Evolutionary conservation across 306 rosid species (phyloP), one percentile per base, ranked within the genome.

Genomic region (Dryas octopetala): DNA sequence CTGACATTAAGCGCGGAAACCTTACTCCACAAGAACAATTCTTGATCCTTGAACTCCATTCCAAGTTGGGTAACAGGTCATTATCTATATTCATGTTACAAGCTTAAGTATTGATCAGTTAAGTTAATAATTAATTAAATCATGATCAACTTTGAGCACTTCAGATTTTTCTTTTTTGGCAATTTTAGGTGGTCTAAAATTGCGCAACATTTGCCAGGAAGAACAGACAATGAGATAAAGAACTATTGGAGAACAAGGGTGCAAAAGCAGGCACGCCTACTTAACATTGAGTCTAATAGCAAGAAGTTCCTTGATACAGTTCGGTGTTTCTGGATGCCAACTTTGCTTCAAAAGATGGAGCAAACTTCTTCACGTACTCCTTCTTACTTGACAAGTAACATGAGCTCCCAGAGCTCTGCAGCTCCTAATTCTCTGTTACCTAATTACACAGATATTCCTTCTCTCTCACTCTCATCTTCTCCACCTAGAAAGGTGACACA

Each of bases 161-260:
- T 59, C 54, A 16, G 5, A 66, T 13, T 76, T 7, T 10, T 60
- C 15, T 14, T n/a, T 72, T 63, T 17, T 15, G 4, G 14, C 0
- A 4, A 11, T 28, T 52, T 44, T 45, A 93, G 97, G 80, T 93
- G 98, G 98, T 91, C 97, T 12, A 93, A 88, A 76, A 93, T 93
- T 82, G 97, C 97, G 5, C 97, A 91, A 32, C 94, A 86, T 73
- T 87, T 93, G 44, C 98, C 97, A 0, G 98, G 97, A 83, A 88
- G 96, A 86, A 93, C 98, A 9, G 98, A 93, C 76, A 93, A 93
- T 19, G 98, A 93, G 83, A 93, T 93, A 1, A 93, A 93, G 85
- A 93, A 93, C 72, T 91, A 91, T 1, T 93, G 94, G 97, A 90
- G 98, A 77, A 93, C 96, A 49, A 89, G 97, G 82, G 96, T 93